Percentiles rank a stretch among this genome's conserved stretches.
Conservation (phyloP, 2,329 filamentous ascomycete genomes). For the Fusarium goolgardi region DNA sequence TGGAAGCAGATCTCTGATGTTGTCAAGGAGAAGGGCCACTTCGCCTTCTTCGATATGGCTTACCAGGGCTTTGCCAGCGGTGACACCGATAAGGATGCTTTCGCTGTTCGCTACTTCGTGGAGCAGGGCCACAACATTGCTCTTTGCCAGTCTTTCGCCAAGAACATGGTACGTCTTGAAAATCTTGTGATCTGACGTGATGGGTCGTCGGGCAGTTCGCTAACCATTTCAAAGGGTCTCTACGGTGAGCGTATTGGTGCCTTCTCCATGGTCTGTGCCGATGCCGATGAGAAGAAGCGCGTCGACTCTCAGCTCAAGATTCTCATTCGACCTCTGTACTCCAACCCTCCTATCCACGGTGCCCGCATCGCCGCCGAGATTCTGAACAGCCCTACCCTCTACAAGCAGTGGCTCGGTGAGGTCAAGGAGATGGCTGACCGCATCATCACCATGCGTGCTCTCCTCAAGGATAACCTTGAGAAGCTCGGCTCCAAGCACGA, state of each 20-base stretch:
- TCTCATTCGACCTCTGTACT: constrained; percentile 95
- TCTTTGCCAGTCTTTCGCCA: constrained; percentile 94
- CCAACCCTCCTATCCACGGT: constrained; percentile 96
- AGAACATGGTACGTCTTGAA: constrained; percentile 85
- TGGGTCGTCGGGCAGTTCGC: background rate
- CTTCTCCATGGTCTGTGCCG: constrained; percentile 90
- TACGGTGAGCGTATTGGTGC: constrained; percentile 98
- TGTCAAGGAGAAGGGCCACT: constrained; percentile 88
- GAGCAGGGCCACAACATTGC: constrained; percentile 89
- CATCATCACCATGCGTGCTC: constrained; percentile 97
- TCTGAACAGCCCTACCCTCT: constrained; percentile 84
- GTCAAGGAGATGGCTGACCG: constrained; percentile 99
- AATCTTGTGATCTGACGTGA: background rate
- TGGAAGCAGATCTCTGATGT: constrained; percentile 91
- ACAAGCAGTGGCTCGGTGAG: constrained; percentile 94
- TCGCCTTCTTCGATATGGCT: constrained; percentile 98
- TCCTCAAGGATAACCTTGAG: constrained; percentile 95
- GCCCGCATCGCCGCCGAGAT: constrained; percentile 94
- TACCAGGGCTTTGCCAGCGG: constrained; percentile 98
- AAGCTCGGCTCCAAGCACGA: constrained; percentile 95
- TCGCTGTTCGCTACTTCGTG: constrained; percentile 92
- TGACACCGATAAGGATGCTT: constrained; percentile 91
- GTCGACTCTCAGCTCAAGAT: constrained; percentile 99
- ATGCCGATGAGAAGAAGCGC: constrained; percentile 91
- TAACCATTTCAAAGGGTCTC: constrained; percentile 72